A percentile compares a stretch with the other conserved stretches of the same genome.
These are phyloP conservation scores for Sporobolomyces phaffii DNA, from an alignment of 768 basidiomycete genomes.

Conservation along the genomic window DNA sequence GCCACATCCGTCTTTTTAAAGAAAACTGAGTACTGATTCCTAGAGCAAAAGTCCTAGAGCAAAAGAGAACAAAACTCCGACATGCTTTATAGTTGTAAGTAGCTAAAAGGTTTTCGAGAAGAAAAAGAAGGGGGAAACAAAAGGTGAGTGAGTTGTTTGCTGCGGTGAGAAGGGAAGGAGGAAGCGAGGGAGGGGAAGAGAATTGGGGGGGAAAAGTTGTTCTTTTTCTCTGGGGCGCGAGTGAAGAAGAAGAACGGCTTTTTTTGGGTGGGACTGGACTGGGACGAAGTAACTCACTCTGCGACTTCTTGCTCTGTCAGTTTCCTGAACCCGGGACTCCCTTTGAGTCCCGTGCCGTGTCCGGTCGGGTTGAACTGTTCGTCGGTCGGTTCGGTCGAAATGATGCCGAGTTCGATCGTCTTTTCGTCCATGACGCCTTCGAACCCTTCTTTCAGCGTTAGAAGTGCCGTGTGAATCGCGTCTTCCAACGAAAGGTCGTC, in stretches of 20 bases:
- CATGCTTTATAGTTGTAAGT: not conserved
- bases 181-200: too few relatives aligned
- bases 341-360: constrained; percentile 50
- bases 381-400: constrained; percentile 61
- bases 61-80: too few relatives aligned
- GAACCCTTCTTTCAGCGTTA: constrained; percentile 97
- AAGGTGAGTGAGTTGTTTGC: too few relatives aligned
- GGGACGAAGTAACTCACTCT: constrained; percentile 55
- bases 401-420: constrained; percentile 96
- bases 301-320: constrained; percentile 92
- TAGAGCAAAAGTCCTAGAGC: too few relatives aligned
- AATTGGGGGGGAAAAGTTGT: too few relatives aligned
- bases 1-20: too few relatives aligned
- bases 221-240: too few relatives aligned
- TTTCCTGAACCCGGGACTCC: constrained; percentile 86
- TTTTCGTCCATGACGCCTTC: constrained; percentile 99
- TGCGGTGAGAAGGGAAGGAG: too few relatives aligned
- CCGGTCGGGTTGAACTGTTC: constrained; percentile 61
- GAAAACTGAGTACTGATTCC: too few relatives aligned
- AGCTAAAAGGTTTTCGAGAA: too few relatives aligned
- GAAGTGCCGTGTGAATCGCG: constrained; percentile 94
- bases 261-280: too few relatives aligned
- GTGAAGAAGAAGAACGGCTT: not conserved
- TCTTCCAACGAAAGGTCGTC: constrained; percentile 98
- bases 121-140: too few relatives aligned